Conservation (phyloP, 2,329 filamentous ascomycete genomes). For the Fusarium coffeatum region DNA sequence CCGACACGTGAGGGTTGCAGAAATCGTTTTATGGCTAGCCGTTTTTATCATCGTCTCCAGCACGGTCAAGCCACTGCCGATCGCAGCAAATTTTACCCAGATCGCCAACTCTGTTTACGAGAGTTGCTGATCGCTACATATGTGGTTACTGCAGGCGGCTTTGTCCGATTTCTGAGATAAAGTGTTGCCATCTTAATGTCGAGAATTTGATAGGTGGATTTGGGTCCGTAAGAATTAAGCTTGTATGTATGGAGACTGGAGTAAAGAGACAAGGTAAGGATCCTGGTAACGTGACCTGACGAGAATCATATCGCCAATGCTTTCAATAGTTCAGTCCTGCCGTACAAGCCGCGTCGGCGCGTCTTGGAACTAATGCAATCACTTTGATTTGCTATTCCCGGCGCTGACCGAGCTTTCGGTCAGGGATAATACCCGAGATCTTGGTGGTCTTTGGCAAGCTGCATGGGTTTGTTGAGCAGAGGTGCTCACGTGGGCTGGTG, state of each 20-base stretch:
- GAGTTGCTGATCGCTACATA: background rate
- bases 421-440: background rate
- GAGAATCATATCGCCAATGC: background rate
- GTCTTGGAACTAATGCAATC: background rate
- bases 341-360: background rate
- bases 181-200: background rate
- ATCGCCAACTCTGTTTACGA: background rate
- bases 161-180: background rate
- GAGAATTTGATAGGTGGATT: background rate
- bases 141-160: background rate
- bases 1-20: constrained; percentile 26
- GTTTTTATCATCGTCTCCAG: constrained; percentile 1
- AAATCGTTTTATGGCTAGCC: background rate
- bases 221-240: background rate
- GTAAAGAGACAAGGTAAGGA: too few species aligned
- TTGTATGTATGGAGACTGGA: background rate
- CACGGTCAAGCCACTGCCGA: background rate
- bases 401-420: background rate
- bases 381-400: background rate
- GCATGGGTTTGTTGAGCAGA: background rate
- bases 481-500: background rate
- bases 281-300: background rate
- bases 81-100: background rate
- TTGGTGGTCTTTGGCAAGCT: background rate
- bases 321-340: background rate